Percentiles rank a stretch among this genome's conserved stretches.
Conservation (phyloP, 371 early-diverging fungal genomes). For the Dinochytrium kinnereticum region DNA sequence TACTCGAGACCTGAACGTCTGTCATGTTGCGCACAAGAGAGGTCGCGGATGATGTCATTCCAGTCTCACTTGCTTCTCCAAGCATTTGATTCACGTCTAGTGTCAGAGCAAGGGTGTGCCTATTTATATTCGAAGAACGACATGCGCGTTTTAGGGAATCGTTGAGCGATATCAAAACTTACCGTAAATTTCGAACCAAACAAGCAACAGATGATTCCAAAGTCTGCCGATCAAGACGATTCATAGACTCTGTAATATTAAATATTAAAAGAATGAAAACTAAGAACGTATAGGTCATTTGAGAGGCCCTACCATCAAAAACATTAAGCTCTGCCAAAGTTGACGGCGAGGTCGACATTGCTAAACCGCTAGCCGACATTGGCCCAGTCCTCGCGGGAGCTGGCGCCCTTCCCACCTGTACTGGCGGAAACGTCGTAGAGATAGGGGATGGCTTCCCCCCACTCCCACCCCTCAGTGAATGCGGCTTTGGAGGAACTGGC, state of each 20-base stretch:
- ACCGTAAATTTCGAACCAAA: conserved; percentile 13
- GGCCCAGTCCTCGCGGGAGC: neutral
- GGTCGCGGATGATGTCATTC: conserved; percentile 12
- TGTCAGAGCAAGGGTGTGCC: conserved; percentile 10
- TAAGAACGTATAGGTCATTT: too few species aligned
- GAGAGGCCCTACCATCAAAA: conserved; percentile 10
- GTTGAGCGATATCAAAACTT: neutral
- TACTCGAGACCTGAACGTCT: conserved; percentile 16
- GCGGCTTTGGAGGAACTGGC: neutral
- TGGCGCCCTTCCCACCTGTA: too few species aligned
- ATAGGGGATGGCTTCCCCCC: conserved; percentile 10
- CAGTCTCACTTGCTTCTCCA: conserved; percentile 1
- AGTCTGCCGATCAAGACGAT: conserved; percentile 12
- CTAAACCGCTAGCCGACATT: conserved; percentile 5
- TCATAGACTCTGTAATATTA: too few species aligned
- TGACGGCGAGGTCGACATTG: neutral
- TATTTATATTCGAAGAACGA: neutral
- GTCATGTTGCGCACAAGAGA: conserved; percentile 14
- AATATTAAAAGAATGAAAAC: too few species aligned
- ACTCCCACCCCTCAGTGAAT: neutral
- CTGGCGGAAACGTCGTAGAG: neutral
- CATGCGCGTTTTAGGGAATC: neutral
- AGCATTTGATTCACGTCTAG: conserved; percentile 22
- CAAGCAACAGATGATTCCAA: conserved; percentile 9
- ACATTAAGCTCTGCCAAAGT: neutral